A percentile compares a stretch with the other conserved stretches of the same genome.
These are phyloP conservation scores for Exobasidium cylindrosporum DNA, from an alignment of 1,284 basidiomycete species.

Conservation along the genomic window DNA sequence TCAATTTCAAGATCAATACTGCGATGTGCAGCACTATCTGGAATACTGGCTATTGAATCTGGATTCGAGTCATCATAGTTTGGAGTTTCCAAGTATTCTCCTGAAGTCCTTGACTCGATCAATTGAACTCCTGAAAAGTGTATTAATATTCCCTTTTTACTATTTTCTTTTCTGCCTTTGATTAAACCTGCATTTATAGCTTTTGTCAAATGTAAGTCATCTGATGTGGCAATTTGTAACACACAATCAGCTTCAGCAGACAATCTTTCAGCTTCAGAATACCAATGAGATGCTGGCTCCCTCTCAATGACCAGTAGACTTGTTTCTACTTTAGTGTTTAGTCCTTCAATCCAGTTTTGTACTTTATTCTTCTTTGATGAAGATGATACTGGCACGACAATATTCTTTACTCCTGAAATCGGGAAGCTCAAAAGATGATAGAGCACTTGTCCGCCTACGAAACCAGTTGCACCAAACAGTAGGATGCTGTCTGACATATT, in stretches of 20 bases:
- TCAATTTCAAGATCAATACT: constrained; percentile 22
- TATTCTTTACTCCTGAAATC: background rate
- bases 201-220: constrained; percentile 19
- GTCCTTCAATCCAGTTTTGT: background rate
- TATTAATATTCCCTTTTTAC: constrained; percentile 11
- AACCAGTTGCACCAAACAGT: constrained; percentile 19
- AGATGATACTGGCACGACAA: constrained; percentile 7
- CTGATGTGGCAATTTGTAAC: constrained; percentile 19
- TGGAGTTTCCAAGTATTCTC: constrained; percentile 16
- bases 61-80: constrained; percentile 16
- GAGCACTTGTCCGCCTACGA: constrained; percentile 16
- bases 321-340: background rate
- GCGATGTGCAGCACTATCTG: constrained; percentile 21
- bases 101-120: constrained; percentile 16
- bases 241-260: constrained; percentile 6
- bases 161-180: background rate
- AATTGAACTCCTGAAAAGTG: constrained; percentile 19
- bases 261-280: constrained; percentile 8
- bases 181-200: constrained; percentile 19
- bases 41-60: constrained; percentile 8
- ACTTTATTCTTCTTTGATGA: constrained; percentile 3
- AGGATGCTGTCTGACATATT: constrained; percentile 14
- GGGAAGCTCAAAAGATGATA: constrained; percentile 10
- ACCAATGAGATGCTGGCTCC: constrained; percentile 10
- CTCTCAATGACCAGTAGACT: background rate